Percentiles rank a stretch among this genome's conserved stretches.
Conservation (phyloP, 2,329 filamentous ascomycete genomes). For the Trichoderma oligosporum region DNA sequence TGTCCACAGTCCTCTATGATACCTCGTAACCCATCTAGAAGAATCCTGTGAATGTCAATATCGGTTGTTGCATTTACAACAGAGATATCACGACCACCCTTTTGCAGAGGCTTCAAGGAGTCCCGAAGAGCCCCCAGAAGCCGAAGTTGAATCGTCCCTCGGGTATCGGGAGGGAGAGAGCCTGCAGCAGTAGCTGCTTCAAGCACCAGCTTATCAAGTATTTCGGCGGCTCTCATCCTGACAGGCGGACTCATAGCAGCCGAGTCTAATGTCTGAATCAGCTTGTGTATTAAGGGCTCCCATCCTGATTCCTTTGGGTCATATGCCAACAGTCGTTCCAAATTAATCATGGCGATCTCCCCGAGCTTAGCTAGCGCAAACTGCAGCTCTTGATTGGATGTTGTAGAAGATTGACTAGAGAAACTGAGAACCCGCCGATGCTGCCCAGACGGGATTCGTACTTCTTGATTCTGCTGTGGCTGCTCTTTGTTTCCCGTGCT, state of each 20-base stretch:
- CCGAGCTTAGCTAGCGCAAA: constrained; percentile 71
- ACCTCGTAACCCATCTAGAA: constrained; percentile 74
- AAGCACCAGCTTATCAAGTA: constrained; percentile 55
- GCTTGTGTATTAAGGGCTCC: constrained; percentile 58
- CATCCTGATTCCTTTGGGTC: constrained; percentile 70
- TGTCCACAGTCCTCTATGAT: constrained; percentile 89
- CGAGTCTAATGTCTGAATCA: constrained; percentile 50
- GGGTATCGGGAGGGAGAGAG: constrained; percentile 46
- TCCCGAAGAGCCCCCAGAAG: constrained; percentile 63
- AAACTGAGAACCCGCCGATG: constrained; percentile 48
- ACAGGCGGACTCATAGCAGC: constrained; percentile 48
- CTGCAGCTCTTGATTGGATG: constrained; percentile 58
- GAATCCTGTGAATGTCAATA: constrained; percentile 73
- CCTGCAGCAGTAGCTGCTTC: constrained; percentile 57
- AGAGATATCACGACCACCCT: constrained; percentile 48
- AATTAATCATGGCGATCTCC: constrained; percentile 69
- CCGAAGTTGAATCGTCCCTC: constrained; percentile 65
- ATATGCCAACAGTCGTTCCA: constrained; percentile 67
- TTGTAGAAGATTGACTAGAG: constrained; percentile 42
- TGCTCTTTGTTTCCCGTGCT: constrained; percentile 23
- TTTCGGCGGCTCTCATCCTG: constrained; percentile 59
- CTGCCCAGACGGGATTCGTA: constrained; percentile 38
- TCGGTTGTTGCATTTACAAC: constrained; percentile 62
- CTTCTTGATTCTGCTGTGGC: constrained; percentile 25
- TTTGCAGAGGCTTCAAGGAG: constrained; percentile 55